These are phyloP conservation scores for Cytospora paraplurivora DNA, from an alignment of 2,329 filamentous ascomycete genomes.

Conservation along the genomic window DNA sequence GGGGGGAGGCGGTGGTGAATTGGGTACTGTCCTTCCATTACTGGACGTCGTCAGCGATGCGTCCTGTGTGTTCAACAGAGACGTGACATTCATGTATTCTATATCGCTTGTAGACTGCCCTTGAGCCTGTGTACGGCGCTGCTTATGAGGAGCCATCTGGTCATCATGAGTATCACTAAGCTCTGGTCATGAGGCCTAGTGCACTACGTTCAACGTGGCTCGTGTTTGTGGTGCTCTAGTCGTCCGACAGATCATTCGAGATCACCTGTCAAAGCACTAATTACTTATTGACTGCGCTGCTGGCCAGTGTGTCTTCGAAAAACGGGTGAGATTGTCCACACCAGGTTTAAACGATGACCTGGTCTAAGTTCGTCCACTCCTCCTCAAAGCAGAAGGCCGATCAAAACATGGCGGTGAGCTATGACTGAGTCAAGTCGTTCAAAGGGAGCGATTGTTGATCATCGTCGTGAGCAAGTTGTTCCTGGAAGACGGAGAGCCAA, in stretches of 20 bases:
- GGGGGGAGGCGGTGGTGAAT: neutral
- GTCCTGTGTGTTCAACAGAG: neutral
- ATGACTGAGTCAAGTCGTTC: constrained; percentile 1
- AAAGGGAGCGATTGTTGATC: neutral
- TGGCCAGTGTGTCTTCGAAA: neutral
- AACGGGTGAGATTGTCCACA: neutral
- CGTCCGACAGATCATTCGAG: neutral
- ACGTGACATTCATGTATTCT: neutral
- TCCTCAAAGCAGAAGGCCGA: neutral
- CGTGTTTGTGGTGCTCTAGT: constrained; percentile 10
- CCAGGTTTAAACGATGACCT: neutral
- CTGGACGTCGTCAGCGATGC: neutral
- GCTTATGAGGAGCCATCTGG: neutral
- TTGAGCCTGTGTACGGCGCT: neutral
- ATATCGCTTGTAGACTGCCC: neutral
- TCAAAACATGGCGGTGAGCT: neutral
- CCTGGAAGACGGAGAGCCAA: neutral
- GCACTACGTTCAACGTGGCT: neutral
- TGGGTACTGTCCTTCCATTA: neutral
- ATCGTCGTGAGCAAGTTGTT: constrained; percentile 13
- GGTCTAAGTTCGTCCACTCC: neutral
- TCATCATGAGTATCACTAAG: constrained; percentile 1
- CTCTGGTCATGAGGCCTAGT: constrained; percentile 12
- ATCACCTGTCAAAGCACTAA: neutral
- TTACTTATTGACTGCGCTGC: neutral